Evolutionary conservation across 192 early-diverging fungal genomes (phyloP).

Genomic region (Allomyces javanicus): DNA sequence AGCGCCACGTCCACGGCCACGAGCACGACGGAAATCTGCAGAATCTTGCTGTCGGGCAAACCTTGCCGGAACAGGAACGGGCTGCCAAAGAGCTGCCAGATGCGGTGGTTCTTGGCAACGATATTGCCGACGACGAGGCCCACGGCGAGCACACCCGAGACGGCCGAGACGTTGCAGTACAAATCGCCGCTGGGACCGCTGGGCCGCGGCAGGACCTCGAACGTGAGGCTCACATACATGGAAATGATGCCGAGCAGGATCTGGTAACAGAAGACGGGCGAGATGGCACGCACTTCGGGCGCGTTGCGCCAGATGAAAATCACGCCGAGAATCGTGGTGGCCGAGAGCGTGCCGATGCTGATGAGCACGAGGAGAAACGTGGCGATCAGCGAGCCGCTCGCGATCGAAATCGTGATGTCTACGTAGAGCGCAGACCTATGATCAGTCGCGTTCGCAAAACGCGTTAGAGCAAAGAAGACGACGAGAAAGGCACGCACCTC

Average conservation of each 20-base stretch:
- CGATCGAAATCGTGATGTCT: background rate
- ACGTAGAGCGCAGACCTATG: background rate
- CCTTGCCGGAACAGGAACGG: background rate
- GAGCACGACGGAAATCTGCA: background rate
- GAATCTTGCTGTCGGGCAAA: background rate
- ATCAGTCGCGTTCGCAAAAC: background rate
- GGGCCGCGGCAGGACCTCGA: background rate
- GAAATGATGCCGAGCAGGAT: background rate
- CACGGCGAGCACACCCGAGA: background rate
- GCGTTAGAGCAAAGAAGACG: too few species aligned
- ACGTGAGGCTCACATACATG: background rate
- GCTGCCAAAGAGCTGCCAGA: background rate
- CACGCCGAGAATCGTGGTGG: background rate
- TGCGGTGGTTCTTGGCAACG: background rate
- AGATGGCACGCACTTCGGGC: background rate
- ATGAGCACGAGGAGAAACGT: background rate
- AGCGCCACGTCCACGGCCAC: background rate
- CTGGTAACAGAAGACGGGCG: background rate
- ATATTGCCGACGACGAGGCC: background rate
- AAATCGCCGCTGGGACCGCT: background rate
- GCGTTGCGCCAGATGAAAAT: background rate
- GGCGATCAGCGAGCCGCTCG: background rate
- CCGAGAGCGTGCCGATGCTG: background rate
- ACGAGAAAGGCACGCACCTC: background rate
- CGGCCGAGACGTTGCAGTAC: background rate